Base-by-base conservation (phyloP, 495 filamentous ascomycete species). In the Neurospora tetraspora region DNA sequence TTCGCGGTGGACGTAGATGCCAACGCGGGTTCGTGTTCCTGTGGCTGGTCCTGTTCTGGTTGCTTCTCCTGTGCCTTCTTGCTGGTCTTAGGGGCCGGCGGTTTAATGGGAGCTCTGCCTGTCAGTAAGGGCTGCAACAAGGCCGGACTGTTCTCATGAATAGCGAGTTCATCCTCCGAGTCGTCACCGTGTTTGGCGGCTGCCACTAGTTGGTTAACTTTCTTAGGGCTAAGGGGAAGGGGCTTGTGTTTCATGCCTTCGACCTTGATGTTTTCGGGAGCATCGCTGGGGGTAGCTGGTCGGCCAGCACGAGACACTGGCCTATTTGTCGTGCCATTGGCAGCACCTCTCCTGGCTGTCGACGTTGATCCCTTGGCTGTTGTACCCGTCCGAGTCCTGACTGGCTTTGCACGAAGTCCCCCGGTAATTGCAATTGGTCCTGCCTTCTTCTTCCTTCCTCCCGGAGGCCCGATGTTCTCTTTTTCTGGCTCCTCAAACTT, bases 401-500 rank as follows among this genome's bases (percentile, higher is more conserved):
- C 79, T 39, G 83, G 83, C 72, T 81, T 84, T 12, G 83, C 83
- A 39, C 79, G 78, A 71, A 85, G 77, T 9, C 83, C 83, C 1
- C 80, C 83, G 34, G 78, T 77, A 16, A 71, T 59, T 31, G 80
- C 80, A 20, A 77, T 61, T 20, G 68, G 9, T 40, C 74, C 77
- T n/a, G 74, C 42, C 74, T 82, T 82, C 14, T 71, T 71, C 47
- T 78, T 79, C n/a, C 61, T 45, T 20, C 76, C 72, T 8, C 72
- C 72, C n/a, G 76, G 37, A 9, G 83, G 83, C 23, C 78, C 70
- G 11, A 86, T 74, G 69, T 89, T 88, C 76, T 89, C 87, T 75
- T 89, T 87, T 77, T 88, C 86, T 1, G 86, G 85, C 71, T 87
- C 87, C 76, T 87, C 80, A 74, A 89, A 89, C 65, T 82, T 86